Base-by-base conservation (phyloP, 805 yeast species). In the Candida easanensis region DNA sequence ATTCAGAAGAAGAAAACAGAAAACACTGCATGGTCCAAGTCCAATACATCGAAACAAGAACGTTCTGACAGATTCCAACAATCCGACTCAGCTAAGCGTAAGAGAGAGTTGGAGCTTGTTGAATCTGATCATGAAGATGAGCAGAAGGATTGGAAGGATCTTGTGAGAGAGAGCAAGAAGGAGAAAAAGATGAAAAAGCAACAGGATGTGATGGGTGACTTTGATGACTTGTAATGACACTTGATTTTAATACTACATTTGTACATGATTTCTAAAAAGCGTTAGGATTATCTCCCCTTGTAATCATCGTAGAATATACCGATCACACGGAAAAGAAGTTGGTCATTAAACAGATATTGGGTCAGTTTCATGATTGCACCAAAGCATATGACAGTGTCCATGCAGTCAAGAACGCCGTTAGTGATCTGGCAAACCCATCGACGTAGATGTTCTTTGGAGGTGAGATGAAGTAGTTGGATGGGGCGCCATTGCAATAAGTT, bases 71-170 rank as follows among this genome's bases (percentile, higher is more conserved):
- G 79, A 81, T 44, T 34, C 42, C 46, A 50, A 85, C 80, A 49
- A 17, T 46, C 53, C 9, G 45, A 44, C 11, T 5, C 21, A 14
- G 53, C 50, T 4, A 38, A 80, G 36, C 34, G 49, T 17, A 51
- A 48, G 52, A 69, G 82, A 48, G 86, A 80, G 36, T 22, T 53
- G 27, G 88, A 85, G 1, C 73, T 82, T n/a, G 85, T 82, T 45
- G 74, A 72, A 45, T 42, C 56, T 15, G 69, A 65, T 23, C 77
- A 70, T 13, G 64, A 60, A 17, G 67, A 59, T 23, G 65, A 60
- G n/a, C 82, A 75, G 39, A 64, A 69, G 33, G 98, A 93, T 64
- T 93, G 98, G 99, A 93, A 93, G 64, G 90, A 84, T 23, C 56
- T 83, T 19, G 84, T 91, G 1, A 67, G 78, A 49, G 75, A 76